Base-by-base conservation (phyloP, 1,139 yeast species). In the Saccharomyces hybrid region DNA sequence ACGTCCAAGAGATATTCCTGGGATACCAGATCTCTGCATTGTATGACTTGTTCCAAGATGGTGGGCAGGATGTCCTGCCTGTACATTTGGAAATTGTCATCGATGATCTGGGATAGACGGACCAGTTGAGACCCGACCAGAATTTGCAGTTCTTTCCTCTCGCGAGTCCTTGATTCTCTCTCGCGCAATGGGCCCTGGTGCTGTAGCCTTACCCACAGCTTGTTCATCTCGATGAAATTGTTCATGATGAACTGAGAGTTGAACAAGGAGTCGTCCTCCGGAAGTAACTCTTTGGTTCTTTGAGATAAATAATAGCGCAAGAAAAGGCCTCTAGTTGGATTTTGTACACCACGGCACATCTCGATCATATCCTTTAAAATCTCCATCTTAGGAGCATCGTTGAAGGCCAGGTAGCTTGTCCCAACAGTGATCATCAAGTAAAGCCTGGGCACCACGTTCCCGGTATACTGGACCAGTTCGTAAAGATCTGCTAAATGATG, bases 261-360 rank as follows among this genome's bases (percentile, higher is more conserved):
- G 74, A 67, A 65, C 23, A 52, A 41, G 30, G 26, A 25, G 16
- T 44, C 57, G 14, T 50, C 56, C 20, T 54, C 30, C 2, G 91
- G 89, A 52, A 88, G 71, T 56, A 86, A 74, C 63, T 84, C 86
- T 62, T 90, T 86, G 23, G 90, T 86, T 59, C 91, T 77, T 69
- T 93, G 98, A 5, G 93, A 83, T 50, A 93, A 75, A 69, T 89
- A 93, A 73, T 93, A 91, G 54, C 99, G 77, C 64, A 95, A 74
- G 69, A 93, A 93, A 58, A 93, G 74, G 0, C 99, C 99, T 57
- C 93, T 75, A 38, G 89, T 82, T 0, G 99, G 99, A 67, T 89
- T 95, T 71, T 93, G 99, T 1, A 91, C 96, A n/a, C 98, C 99
- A 48, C 96, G 80, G 61, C 96, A 86, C 99, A 93, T 93, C 70